phyloP scores from a whole-genome alignment of 306 rosid species.

The Delonix regia region DNA sequence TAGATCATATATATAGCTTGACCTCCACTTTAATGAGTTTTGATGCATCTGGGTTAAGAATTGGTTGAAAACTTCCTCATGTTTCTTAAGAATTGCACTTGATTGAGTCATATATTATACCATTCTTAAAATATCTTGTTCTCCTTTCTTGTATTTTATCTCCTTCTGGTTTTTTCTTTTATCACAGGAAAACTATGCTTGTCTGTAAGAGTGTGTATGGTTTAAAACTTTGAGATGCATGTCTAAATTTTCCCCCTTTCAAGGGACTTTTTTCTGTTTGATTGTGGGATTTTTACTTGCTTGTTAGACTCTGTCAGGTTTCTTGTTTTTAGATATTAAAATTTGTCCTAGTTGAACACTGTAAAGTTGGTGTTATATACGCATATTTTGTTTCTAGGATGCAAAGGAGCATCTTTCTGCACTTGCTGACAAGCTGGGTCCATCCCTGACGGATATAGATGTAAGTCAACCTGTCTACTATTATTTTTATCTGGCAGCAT shows the following conservation, averaged over 20 bases:
- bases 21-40: too few species aligned
- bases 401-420: constrained; percentile 98
- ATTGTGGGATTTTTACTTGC: constrained; percentile 23
- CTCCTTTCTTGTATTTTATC: background rate
- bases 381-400: constrained; percentile 65
- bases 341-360: constrained; percentile 20
- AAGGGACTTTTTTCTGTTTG: background rate
- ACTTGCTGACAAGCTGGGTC: constrained; percentile 91
- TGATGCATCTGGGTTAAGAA: too few species aligned
- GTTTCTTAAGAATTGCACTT: too few species aligned
- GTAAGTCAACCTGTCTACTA: constrained; percentile 51
- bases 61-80: too few species aligned
- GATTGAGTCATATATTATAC: too few species aligned
- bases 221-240: background rate
- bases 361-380: constrained; percentile 42
- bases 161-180: background rate
- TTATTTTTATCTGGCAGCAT: constrained; percentile 26
- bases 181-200: background rate
- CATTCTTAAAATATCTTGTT: background rate
- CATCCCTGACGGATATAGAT: constrained; percentile 86
- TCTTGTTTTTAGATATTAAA: constrained; percentile 29
- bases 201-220: background rate
- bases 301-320: constrained; percentile 29
- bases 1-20: too few species aligned
- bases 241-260: background rate